A percentile compares a stretch with the other conserved stretches of the same genome.
phyloP scores from a whole-genome alignment of 768 basidiomycete genomes.

The Vararia minispora region DNA sequence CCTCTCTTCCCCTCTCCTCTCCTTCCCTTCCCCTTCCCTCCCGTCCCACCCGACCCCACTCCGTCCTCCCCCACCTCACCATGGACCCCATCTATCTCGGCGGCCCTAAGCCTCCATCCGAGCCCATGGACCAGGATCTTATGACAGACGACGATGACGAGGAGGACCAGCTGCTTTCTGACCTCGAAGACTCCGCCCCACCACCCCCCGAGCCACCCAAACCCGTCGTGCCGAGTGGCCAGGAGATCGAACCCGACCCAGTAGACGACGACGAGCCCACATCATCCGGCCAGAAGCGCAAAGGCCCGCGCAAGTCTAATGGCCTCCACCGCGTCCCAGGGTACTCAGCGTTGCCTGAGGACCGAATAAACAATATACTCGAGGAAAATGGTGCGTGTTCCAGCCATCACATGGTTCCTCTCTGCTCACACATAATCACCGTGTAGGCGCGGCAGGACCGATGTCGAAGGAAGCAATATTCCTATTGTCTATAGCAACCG shows the following conservation, averaged over 20 bases:
- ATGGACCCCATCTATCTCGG: conserved; percentile 15
- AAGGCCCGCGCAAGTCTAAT: conserved; percentile 10
- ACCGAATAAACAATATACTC: conserved; percentile 13
- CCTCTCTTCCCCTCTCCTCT: conserved; percentile 6
- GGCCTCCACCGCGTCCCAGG: conserved; percentile 13
- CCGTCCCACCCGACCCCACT: no score
- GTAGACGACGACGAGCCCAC: conserved; percentile 9
- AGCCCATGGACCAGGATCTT: conserved; percentile 10
- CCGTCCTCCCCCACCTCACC: no score
- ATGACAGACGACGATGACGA: conserved; percentile 14
- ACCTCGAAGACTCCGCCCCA: conserved; percentile 8
- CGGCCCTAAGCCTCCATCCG: conserved; percentile 5
- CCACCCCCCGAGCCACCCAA: no score
- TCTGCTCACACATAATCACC: background rate
- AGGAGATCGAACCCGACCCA: conserved; percentile 13
- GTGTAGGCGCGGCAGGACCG: conserved; percentile 12
- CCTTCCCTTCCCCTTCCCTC: conserved; percentile 1
- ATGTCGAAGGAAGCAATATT: conserved; percentile 16
- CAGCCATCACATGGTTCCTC: background rate
- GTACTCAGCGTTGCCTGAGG: conserved; percentile 10
- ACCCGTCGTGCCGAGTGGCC: conserved; percentile 8
- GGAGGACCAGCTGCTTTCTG: conserved; percentile 14
- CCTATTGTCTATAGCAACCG: conserved; percentile 12
- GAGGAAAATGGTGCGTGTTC: conserved; percentile 13
- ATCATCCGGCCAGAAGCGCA: conserved; percentile 7